Evolutionary conservation across 805 yeast species (phyloP).

Genomic region (Ogataea philodendri): DNA sequence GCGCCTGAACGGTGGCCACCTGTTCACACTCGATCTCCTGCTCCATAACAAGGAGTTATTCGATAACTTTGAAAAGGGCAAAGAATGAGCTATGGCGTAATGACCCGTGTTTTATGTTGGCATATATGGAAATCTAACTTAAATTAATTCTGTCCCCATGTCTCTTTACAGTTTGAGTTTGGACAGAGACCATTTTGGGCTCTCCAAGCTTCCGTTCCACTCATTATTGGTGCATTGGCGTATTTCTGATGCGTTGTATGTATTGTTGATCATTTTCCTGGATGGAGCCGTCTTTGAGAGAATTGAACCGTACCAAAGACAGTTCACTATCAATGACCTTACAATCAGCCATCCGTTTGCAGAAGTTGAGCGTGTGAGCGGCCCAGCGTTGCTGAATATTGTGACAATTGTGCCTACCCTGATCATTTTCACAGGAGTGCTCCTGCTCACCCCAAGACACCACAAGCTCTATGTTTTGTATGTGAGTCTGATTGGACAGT

Average conservation of each 20-base stretch:
- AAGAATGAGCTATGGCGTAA: constrained; percentile 1
- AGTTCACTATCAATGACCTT: constrained; percentile 71
- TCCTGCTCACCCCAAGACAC: constrained; percentile 44
- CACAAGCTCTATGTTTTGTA: constrained; percentile 60
- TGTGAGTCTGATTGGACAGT: constrained; percentile 64
- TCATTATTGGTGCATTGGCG: constrained; percentile 26
- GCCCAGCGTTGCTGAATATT: constrained; percentile 49
- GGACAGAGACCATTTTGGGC: constrained; percentile 31
- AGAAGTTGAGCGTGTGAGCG: constrained; percentile 67
- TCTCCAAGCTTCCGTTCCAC: constrained; percentile 22
- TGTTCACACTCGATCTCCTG: constrained; percentile 56
- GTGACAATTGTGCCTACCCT: constrained; percentile 50
- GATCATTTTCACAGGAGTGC: constrained; percentile 33
- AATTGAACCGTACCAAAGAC: constrained; percentile 68
- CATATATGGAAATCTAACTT: constrained; percentile 1
- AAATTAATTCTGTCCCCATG: constrained; percentile 2
- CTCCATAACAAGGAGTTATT: constrained; percentile 48
- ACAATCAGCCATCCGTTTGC: constrained; percentile 83
- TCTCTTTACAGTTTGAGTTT: constrained; percentile 15
- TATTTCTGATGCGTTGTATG: constrained; percentile 26
- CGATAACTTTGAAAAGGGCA: constrained; percentile 39
- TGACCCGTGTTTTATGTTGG: constrained; percentile 3
- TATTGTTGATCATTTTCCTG: constrained; percentile 18
- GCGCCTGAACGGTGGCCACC: constrained; percentile 55
- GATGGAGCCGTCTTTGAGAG: constrained; percentile 29